A percentile compares a stretch with the other conserved stretches of the same genome.
Evolutionary conservation across 306 rosid genomes (phyloP).

Genomic region (Spatholobus suberectus): DNA sequence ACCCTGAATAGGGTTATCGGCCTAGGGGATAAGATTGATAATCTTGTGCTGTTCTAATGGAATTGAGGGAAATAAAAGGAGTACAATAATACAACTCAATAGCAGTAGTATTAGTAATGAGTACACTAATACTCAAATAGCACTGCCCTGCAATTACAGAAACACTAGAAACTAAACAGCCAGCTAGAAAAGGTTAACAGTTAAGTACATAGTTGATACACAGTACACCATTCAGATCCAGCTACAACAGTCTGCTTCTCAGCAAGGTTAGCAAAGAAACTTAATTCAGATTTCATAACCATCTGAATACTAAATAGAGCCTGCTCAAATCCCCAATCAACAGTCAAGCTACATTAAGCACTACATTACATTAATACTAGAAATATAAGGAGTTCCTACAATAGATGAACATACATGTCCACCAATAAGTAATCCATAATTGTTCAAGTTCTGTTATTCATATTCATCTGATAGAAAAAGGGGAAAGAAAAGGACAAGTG

Average conservation of each 20-base stretch:
- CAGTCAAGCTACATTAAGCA: slow-evolving; percentile 59
- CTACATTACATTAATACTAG: slow-evolving; percentile 69
- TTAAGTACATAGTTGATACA: slow-evolving; percentile 36
- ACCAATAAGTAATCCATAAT: slow-evolving; percentile 59
- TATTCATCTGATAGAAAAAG: slow-evolving; percentile 45
- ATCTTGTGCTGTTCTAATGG: slow-evolving; percentile 1
- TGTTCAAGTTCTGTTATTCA: slow-evolving; percentile 61
- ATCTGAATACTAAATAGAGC: slow-evolving; percentile 45
- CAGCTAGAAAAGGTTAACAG: slow-evolving; percentile 35
- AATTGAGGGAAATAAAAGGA: slow-evolving; percentile 34
- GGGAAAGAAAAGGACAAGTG: slow-evolving; percentile 43
- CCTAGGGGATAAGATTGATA: neutral
- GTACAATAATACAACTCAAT: slow-evolving; percentile 25
- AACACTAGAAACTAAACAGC: slow-evolving; percentile 34
- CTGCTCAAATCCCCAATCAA: slow-evolving; percentile 39
- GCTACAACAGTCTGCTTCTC: slow-evolving; percentile 7
- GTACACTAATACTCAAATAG: slow-evolving; percentile 19
- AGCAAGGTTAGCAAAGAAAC: slow-evolving; percentile 27
- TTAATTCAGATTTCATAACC: slow-evolving; percentile 31
- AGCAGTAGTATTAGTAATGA: slow-evolving; percentile 11
- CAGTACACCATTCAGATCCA: slow-evolving; percentile 19
- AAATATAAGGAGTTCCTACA: slow-evolving; percentile 71
- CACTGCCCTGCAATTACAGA: slow-evolving; percentile 5
- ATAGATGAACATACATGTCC: slow-evolving; percentile 61
- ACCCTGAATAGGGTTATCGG: slow-evolving; percentile 5